Evolutionary conservation across 768 basidiomycete genomes (phyloP).

Genomic region (Cytidiella melzeri): DNA sequence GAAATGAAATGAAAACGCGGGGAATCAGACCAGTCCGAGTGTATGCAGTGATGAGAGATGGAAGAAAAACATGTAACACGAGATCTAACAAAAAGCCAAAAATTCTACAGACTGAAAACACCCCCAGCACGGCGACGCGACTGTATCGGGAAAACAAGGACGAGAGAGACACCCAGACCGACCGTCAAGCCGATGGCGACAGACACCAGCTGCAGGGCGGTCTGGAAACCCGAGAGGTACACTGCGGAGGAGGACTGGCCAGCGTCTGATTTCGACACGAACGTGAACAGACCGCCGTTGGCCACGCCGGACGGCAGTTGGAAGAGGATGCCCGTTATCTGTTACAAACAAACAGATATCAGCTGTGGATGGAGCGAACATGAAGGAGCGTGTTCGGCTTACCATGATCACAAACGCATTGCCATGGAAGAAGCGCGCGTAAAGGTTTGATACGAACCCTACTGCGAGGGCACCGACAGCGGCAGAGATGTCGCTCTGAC

Average conservation of each 20-base stretch:
- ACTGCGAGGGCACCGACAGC: conserved; percentile 81
- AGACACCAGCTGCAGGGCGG: conserved; percentile 69
- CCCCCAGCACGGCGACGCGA: conserved; percentile 52
- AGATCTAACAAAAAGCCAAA: background rate
- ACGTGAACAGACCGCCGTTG: conserved; percentile 73
- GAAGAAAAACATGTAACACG: background rate
- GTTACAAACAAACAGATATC: background rate
- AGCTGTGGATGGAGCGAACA: background rate
- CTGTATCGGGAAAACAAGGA: conserved; percentile 58
- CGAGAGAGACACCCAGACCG: conserved; percentile 66
- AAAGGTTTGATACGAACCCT: conserved; percentile 72
- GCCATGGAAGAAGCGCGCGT: conserved; percentile 65
- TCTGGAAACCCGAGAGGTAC: conserved; percentile 67
- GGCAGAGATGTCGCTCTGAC: conserved; percentile 71
- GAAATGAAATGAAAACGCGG: no score
- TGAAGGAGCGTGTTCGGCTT: conserved; percentile 14
- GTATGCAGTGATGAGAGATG: no score
- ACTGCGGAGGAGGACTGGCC: conserved; percentile 40
- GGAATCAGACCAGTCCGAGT: no score
- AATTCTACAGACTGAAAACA: conserved; percentile 50
- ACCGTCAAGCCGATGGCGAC: conserved; percentile 79
- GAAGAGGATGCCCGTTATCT: conserved; percentile 76
- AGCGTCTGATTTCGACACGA: conserved; percentile 48
- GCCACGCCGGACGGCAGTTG: conserved; percentile 81
- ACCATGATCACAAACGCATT: conserved; percentile 83